These are phyloP conservation scores for Aureobasidium pullulans DNA, from an alignment of 2,329 filamentous ascomycete species.

Conservation along the genomic window DNA sequence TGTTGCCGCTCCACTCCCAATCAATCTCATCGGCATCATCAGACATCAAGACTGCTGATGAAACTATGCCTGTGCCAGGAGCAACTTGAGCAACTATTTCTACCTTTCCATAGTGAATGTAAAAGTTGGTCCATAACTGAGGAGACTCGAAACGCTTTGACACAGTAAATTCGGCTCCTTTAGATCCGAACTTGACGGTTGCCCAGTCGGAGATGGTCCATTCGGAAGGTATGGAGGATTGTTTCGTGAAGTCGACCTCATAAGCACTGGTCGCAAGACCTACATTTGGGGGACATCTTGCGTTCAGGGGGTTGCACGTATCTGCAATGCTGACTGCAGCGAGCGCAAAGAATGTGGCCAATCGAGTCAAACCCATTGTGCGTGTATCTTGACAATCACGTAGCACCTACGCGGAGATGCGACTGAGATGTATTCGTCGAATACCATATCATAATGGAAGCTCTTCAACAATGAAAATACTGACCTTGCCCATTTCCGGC, in stretches of 20 bases:
- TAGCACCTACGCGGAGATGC: not conserved
- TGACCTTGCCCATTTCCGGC: not conserved
- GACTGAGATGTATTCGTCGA: not conserved
- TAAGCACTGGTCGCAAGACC: conserved; percentile 18
- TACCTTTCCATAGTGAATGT: conserved; percentile 48
- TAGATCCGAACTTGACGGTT: conserved; percentile 35
- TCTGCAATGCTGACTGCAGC: not conserved
- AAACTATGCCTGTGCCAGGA: conserved; percentile 43
- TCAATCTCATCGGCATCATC: conserved; percentile 49
- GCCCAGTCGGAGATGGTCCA: conserved; percentile 21
- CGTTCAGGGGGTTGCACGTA: conserved; percentile 17
- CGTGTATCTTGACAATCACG: not conserved
- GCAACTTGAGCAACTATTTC: conserved; percentile 42
- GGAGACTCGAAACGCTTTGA: conserved; percentile 42
- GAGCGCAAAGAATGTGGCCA: not conserved
- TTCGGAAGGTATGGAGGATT: conserved; percentile 16
- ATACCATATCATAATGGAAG: not conserved
- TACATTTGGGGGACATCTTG: conserved; percentile 17
- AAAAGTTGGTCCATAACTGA: conserved; percentile 37
- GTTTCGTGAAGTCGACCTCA: conserved; percentile 19
- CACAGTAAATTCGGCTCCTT: conserved; percentile 46
- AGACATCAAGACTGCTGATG: conserved; percentile 44
- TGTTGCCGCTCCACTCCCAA: conserved; percentile 39
- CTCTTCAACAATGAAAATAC: not conserved
- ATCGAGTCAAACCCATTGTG: not conserved